These are phyloP conservation scores for Sporobolus alterniflorus DNA, from an alignment of 202 grass and related monocot species.

Conservation along the genomic window DNA sequence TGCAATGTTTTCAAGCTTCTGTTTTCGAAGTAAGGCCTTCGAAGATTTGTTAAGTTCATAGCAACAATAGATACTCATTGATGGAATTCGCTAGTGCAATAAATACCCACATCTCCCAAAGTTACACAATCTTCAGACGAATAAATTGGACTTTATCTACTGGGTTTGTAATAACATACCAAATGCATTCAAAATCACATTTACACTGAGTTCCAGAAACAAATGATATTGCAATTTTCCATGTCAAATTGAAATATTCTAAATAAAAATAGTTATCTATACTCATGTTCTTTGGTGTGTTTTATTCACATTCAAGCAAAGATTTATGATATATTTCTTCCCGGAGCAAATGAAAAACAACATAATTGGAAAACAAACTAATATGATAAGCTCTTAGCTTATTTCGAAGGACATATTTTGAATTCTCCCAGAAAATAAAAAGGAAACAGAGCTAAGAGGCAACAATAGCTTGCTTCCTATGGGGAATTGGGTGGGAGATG, in stretches of 20 bases:
- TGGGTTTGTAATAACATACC: neutral
- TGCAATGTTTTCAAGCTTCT: neutral
- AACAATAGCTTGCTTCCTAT: neutral
- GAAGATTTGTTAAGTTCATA: neutral
- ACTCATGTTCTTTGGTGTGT: neutral
- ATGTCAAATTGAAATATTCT: neutral
- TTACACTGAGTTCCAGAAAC: neutral
- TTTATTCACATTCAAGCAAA: neutral
- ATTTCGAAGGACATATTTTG: neutral
- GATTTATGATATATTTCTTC: neutral
- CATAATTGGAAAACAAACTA: neutral
- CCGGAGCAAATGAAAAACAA: neutral
- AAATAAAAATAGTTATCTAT: conserved; percentile 3
- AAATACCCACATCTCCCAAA: neutral
- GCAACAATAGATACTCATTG: neutral
- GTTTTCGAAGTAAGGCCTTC: neutral
- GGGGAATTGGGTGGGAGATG: neutral
- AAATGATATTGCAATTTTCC: neutral
- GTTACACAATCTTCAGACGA: neutral
- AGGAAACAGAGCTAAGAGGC: conserved; percentile 1
- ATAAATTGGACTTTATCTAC: neutral
- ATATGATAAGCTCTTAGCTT: neutral
- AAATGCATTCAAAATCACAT: neutral
- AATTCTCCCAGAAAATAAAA: conserved; percentile 16
- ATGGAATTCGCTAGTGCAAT: neutral